Evolutionary conservation across 2,329 filamentous ascomycete genomes (phyloP).

Genomic region (Lasiodiplodia theobromae): DNA sequence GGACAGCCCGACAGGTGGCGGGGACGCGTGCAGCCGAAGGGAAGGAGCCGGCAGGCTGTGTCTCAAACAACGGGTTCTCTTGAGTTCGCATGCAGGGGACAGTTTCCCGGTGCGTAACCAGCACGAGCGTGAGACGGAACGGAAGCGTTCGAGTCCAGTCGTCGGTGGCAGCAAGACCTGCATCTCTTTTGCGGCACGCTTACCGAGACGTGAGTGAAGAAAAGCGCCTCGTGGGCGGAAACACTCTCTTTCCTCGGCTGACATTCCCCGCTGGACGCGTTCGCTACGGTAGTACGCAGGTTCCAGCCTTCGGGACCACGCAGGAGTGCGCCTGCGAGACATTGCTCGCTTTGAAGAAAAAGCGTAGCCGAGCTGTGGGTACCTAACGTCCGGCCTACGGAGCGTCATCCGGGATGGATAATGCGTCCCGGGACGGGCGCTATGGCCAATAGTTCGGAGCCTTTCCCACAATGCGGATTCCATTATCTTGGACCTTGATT

Average conservation of each 20-base stretch:
- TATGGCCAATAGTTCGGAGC: not conserved
- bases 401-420: not conserved
- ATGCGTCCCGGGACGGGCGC: not conserved
- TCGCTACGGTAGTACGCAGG: not conserved
- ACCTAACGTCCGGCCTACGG: not conserved
- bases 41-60: not conserved
- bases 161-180: not conserved
- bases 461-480: not conserved
- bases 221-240: not conserved
- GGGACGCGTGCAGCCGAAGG: not conserved
- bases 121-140: not conserved
- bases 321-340: not conserved
- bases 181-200: not conserved
- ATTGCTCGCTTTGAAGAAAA: not conserved
- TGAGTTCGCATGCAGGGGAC: constrained; percentile 1
- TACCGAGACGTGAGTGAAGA: not conserved
- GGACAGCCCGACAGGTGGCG: not conserved
- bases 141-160: not conserved
- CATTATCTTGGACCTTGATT: not conserved
- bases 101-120: not conserved
- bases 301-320: not conserved
- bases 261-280: not conserved
- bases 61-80: not conserved
- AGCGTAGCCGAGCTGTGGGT: not conserved
- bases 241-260: not conserved